Evolutionary conservation across 371 early-diverging fungal genomes (phyloP), one percentile per base, ranked within the genome.

Genomic region (Mortierella sp.): DNA sequence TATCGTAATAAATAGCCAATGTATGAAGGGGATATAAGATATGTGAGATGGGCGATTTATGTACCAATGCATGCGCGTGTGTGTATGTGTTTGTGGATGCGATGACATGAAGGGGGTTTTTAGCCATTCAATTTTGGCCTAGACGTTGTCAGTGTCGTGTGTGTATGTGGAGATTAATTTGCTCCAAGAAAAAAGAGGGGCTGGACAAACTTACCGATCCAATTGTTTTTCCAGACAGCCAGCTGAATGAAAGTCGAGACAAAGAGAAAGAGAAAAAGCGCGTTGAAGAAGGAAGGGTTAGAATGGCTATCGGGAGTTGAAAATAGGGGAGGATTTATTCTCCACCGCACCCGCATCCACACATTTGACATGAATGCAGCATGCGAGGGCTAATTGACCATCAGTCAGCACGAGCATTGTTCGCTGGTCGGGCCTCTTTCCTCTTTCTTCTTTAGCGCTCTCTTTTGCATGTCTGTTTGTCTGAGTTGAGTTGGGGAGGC

Each of bases 181-280:
- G 53, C 14, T 45, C 1, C 19, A 13, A 19, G 0, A n/a, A 48
- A 10, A 7, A 48, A 8, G 8, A 53, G 3, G 29, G 8, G n/a
- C 16, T 4, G 31, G 3, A 6, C 34, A 58, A 58, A 34, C 58
- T 34, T 58, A 58, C 58, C 77, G 55, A 77, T 77, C 77, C 77
- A 77, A 40, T 77, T 77, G 37, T 65, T 72, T 10, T 68, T 67
- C 77, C 77, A 77, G 39, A 77, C 77, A 6, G 77, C 77, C 22
- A 77, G 68, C 77, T 77, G 66, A 2, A 26, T 5, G n/a, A n/a
- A n/a, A n/a, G n/a, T n/a, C n/a, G n/a, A n/a, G 47, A 39, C 26
- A 65, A 19, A 71, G 41, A 39, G 53, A 34, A 29, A 37, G 22
- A n/a, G 7, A 45, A n/a, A 34, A 61, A 39, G n/a, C n/a, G 29